Evolutionary conservation across 164 flowering plant species (phyloP), one percentile per base, ranked within the genome.

Genomic region (Aristolochia californica): DNA sequence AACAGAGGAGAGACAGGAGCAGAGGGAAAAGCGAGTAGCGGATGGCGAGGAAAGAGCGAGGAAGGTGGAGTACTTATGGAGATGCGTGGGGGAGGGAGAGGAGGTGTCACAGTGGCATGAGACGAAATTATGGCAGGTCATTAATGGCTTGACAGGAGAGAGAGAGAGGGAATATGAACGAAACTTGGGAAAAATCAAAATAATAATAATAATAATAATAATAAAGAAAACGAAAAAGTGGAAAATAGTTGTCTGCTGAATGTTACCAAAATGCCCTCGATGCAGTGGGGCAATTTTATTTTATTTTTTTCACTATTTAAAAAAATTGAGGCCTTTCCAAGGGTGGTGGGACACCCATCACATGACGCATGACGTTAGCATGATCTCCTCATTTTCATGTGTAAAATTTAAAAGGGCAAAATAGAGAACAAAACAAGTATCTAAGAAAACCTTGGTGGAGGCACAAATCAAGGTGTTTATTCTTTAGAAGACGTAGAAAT

Each of bases 11-110:
- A 58, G 65, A 68, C 48, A 57, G 34, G 59, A 56, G 64, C 21
- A 43, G 61, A 45, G 54, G 17, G 64, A 24, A 51, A 28, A 43
- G 44, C 60, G 34, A 48, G 53, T 53, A 45, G 55, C 23, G 61
- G 53, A 40, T 62, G 68, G 68, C 26, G 53, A 52, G 43, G 66
- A 43, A 44, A 48, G 55, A 48, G 61, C 28, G 64, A 56, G 60
- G 69, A 28, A 20, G 73, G 57, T 28, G 67, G 72, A 60, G 60
- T 79, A 79, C 78, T 79, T 79, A 79, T 70, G 66, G 68, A 48
- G 47, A 27, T 26, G 20, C 48, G 23, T 4, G 51, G 27, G 57
- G 24, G 48, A 40, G 57, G 0, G 1, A 50, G 45, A 26, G 24
- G 49, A 34, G 40, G 21, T 48, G 34, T 49, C 54, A 50, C 56